Conservation (phyloP, 1,284 basidiomycete genomes). For the Apiotrichum gamsii region DNA sequence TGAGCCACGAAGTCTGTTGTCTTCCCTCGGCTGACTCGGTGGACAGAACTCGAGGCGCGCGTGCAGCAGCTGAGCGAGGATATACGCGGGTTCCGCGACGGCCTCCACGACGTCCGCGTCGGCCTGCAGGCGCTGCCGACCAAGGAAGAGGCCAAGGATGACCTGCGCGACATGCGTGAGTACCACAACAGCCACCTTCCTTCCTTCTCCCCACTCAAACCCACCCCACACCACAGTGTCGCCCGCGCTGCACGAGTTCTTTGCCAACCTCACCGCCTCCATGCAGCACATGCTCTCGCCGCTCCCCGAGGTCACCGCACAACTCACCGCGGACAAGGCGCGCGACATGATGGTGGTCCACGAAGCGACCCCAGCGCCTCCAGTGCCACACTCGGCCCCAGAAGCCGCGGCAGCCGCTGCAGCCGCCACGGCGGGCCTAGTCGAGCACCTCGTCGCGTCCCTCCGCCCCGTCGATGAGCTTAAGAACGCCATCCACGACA, state of each 20-base stretch:
- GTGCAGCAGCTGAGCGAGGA: background rate
- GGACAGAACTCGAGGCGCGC: conserved; percentile 6
- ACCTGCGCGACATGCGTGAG: conserved; percentile 25
- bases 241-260: conserved; percentile 15
- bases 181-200: too few species aligned
- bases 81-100: conserved; percentile 20
- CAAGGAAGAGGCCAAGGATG: conserved; percentile 28
- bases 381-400: too few species aligned
- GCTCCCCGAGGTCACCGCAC: conserved; percentile 5
- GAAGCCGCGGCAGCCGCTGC: too few species aligned
- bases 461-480: conserved; percentile 18
- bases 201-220: too few species aligned
- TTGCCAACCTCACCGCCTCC: background rate
- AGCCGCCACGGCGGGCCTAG: too few species aligned
- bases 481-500: conserved; percentile 2
- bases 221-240: too few species aligned
- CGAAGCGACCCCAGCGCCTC: too few species aligned
- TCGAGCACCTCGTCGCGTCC: conserved; percentile 20
- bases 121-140: conserved; percentile 26
- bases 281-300: background rate
- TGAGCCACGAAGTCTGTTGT: too few species aligned
- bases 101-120: conserved; percentile 25
- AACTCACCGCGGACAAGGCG: conserved; percentile 8
- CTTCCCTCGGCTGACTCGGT: too few species aligned
- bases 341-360: too few species aligned